These are phyloP conservation scores for Thalassiosira profunda DNA, from an alignment of 108 stramenopile genomes.

Conservation along the genomic window DNA sequence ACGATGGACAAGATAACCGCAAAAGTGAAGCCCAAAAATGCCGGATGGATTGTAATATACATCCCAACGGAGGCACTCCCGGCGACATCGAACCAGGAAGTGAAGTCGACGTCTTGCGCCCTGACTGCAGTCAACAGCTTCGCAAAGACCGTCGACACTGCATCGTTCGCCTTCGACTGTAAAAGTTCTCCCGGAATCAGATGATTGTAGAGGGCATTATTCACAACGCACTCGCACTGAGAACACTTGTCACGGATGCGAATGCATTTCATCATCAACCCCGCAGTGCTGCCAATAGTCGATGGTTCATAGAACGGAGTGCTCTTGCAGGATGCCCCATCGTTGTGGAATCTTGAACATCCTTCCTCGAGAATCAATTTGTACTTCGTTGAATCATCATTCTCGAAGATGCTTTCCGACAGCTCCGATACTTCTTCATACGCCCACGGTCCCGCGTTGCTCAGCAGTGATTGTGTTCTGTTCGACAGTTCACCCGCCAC, in stretches of 20 bases:
- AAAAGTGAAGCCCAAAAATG: conserved; percentile 16
- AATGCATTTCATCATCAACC: conserved; percentile 7
- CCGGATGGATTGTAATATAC: conserved; percentile 9
- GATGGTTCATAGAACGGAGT: conserved; percentile 18
- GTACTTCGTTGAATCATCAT: conserved; percentile 15
- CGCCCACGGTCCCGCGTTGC: neutral
- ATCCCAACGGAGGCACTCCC: neutral
- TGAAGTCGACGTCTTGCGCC: neutral
- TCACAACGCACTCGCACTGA: conserved; percentile 16
- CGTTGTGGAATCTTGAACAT: conserved; percentile 4
- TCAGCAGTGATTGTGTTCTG: neutral
- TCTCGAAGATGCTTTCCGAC: conserved; percentile 11
- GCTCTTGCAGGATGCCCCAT: neutral
- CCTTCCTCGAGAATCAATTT: neutral
- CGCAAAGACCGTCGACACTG: conserved; percentile 8
- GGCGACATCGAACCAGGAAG: conserved; percentile 6
- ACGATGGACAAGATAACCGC: conserved; percentile 11
- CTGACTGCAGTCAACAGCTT: conserved; percentile 5
- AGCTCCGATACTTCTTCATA: conserved; percentile 13
- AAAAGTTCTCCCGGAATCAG: conserved; percentile 7
- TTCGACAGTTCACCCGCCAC: conserved; percentile 9
- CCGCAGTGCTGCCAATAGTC: neutral
- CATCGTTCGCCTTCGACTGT: neutral
- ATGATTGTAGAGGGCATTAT: conserved; percentile 15
- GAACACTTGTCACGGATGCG: conserved; percentile 9